Evolutionary conservation across 768 basidiomycete species (phyloP), one percentile per base, ranked within the genome.

Genomic region (Amanita exitialis): DNA sequence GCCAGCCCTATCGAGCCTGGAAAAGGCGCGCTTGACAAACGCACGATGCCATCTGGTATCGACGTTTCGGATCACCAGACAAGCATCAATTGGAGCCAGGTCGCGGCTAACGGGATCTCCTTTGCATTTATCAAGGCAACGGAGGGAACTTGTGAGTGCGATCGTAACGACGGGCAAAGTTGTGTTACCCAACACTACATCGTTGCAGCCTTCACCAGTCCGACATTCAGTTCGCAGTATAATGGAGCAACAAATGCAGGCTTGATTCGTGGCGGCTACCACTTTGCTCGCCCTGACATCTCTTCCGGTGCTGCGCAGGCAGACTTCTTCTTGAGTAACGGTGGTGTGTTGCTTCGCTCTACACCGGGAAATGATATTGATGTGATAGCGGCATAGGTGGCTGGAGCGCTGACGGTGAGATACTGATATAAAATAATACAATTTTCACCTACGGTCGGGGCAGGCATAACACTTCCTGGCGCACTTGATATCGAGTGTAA

Each of bases 51-150:
- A 35, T 58, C 67, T 49, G 80, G 79, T 15, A 76, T 80, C 43
- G 80, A 82, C 53, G 75, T 83, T 51, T 80, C 80, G 9, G 45
- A 58, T 58, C 74, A 66, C 43, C 80, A 83, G 53, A 57, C 68
- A 10, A 58, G 54, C 54, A 61, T 83, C 35, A 65, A 81, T 59
- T 83, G 79, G 79, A 64, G 58, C 35, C 66, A 69, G 2, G 75
- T 80, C 54, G 71, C 66, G 53, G 60, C 70, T 10, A 76, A 76
- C 53, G 81, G 78, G 3, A 61, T 81, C 28, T 51, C 66, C 10
- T 84, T 81, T 56, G 77, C 66, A 2, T 83, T 72, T 58, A 82
- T 84, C 72, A 84, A 83, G 60, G 82, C 81, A 7, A 84, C 82
- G 2, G 81, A 84, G 60, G 76, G 76, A 7, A 79, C 70, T n/a